Conservation (phyloP, 208 protist genomes). For the Crithidia sp. region DNA sequence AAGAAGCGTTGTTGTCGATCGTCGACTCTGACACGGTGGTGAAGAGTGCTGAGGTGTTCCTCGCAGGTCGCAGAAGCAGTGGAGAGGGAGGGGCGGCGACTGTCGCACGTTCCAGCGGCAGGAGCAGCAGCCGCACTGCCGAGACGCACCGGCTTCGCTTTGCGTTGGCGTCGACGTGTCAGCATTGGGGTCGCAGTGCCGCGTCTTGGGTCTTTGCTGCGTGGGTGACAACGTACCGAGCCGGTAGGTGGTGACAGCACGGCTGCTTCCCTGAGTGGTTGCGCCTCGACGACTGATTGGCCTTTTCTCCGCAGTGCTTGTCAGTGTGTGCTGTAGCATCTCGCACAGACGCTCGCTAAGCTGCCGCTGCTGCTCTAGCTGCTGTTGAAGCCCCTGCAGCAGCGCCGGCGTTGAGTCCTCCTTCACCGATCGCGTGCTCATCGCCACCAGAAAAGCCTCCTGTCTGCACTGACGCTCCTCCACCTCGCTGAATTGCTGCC, state of each 20-base stretch:
- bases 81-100: not conserved
- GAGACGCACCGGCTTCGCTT: not conserved
- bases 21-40: conserved; percentile 15
- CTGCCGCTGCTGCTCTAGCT: conserved; percentile 7
- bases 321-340: not conserved
- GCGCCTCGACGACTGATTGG: no score
- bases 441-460: conserved; percentile 16
- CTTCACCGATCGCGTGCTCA: not conserved
- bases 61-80: not conserved
- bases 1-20: not conserved
- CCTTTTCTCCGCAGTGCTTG: no score
- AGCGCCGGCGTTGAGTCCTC: not conserved
- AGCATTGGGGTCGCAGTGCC: not conserved
- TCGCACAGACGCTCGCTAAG: not conserved
- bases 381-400: not conserved
- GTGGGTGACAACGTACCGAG: no score
- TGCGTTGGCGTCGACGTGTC: not conserved
- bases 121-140: no score
- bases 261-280: not conserved
- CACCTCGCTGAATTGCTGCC: conserved; percentile 8
- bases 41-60: conserved; percentile 3
- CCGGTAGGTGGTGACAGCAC: no score
- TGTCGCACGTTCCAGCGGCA: no score
- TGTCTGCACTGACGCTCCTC: conserved; percentile 19
- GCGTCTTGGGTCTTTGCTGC: not conserved